Conservation (phyloP, 129 eudicot genomes). For the Deinandra increscens region DNA sequence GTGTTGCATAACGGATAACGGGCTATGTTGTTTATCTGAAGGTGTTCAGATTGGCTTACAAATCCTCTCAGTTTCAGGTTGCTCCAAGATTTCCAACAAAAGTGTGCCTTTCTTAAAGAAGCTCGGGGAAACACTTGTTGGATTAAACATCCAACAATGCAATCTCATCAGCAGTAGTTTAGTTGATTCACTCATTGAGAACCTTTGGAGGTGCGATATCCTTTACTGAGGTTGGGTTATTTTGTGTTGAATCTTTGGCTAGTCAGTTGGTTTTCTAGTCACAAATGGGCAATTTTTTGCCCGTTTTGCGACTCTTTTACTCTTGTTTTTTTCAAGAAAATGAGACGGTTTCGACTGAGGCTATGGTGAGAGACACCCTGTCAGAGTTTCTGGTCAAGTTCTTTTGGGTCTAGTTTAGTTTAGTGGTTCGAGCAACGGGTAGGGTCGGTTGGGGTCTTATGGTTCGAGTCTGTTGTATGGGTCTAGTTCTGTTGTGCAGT, state of each 20-base stretch:
- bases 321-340: conserved; percentile 9
- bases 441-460: conserved; percentile 6
- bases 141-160: conserved; percentile 86
- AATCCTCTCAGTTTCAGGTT: conserved; percentile 79
- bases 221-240: conserved; percentile 59
- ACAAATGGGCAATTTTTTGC: conserved; percentile 46
- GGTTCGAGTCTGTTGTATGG: conserved; percentile 22
- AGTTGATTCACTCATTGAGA: conserved; percentile 58
- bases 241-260: conserved; percentile 47
- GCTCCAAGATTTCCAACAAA: conserved; percentile 68
- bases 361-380: conserved; percentile 43
- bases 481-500: conserved; percentile 30
- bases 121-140: conserved; percentile 63
- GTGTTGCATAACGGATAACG: conserved; percentile 68
- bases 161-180: conserved; percentile 59
- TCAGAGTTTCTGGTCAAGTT: conserved; percentile 16
- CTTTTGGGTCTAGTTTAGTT: conserved; percentile 22
- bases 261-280: conserved; percentile 34
- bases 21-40: conserved; percentile 53
- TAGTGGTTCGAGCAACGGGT: conserved; percentile 8
- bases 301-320: conserved; percentile 41
- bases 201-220: conserved; percentile 87
- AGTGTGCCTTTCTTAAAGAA: conserved; percentile 52
- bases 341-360: conserved; percentile 36
- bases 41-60: conserved; percentile 52